phyloP scores from a whole-genome alignment of 345 rosid species.

The Lumnitzera racemosa region DNA sequence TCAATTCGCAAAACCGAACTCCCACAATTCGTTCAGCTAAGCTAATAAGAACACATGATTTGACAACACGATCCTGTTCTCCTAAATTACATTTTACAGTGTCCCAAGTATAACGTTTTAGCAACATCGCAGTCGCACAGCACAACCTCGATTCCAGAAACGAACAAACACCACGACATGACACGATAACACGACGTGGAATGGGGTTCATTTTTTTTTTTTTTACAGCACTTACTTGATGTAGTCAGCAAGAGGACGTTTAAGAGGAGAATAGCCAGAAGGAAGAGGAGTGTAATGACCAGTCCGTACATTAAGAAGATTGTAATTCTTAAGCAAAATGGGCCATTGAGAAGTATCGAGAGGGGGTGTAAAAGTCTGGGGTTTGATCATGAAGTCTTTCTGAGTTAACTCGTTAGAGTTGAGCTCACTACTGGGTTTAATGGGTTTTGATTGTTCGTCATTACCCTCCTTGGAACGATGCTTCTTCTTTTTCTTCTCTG shows the following conservation, averaged over 20 bases:
- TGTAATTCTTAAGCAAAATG: slow-evolving; percentile 82
- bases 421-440: slow-evolving; percentile 2
- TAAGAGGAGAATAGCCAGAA: slow-evolving; percentile 78
- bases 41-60: too few relatives aligned
- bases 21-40: too few relatives aligned
- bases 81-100: too few relatives aligned
- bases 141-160: too few relatives aligned
- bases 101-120: too few relatives aligned
- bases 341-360: slow-evolving; percentile 93
- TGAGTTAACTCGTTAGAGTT: slow-evolving; percentile 10
- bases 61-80: too few relatives aligned
- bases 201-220: too few relatives aligned
- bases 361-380: slow-evolving; percentile 66
- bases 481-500: slow-evolving; percentile 36
- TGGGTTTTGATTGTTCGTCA: slow-evolving; percentile 24
- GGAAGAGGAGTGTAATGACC: slow-evolving; percentile 97
- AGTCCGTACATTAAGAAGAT: slow-evolving; percentile 85
- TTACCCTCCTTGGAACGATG: slow-evolving; percentile 21
- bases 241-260: slow-evolving; percentile 76
- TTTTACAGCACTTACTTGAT: slow-evolving; percentile 19
- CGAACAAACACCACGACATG: too few relatives aligned
- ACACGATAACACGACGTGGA: too few relatives aligned
- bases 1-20: too few relatives aligned
- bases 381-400: slow-evolving; percentile 72
- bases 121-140: too few relatives aligned